phyloP scores from a whole-genome alignment of 108 stramenopile genomes.

The Skeletonema tropicum region DNA sequence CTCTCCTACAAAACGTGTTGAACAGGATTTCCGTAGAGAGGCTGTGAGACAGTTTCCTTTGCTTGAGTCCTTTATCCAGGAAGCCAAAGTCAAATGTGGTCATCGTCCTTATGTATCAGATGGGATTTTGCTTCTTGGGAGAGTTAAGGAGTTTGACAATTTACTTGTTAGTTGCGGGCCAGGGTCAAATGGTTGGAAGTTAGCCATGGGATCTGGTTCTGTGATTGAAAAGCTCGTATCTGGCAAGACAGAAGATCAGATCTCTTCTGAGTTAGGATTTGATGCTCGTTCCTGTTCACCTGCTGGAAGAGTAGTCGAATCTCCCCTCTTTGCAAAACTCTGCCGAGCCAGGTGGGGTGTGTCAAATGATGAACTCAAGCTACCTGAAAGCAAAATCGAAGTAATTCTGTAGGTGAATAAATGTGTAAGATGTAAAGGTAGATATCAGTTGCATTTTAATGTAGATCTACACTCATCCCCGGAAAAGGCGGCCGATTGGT shows the following conservation, averaged over 20 bases:
- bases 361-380: not conserved
- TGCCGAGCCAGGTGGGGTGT: slow-evolving; percentile 34
- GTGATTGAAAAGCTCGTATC: slow-evolving; percentile 28
- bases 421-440: not conserved
- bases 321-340: slow-evolving; percentile 29
- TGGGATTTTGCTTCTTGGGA: slow-evolving; percentile 43
- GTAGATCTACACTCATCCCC: slow-evolving; percentile 16
- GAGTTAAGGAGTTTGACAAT: slow-evolving; percentile 23
- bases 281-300: slow-evolving; percentile 36
- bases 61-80: slow-evolving; percentile 15
- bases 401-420: not conserved
- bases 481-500: slow-evolving; percentile 33
- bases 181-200: slow-evolving; percentile 52
- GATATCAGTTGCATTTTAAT: too few relatives aligned
- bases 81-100: slow-evolving; percentile 31
- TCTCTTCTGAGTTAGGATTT: slow-evolving; percentile 28
- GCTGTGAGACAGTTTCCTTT: slow-evolving; percentile 36
- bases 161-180: slow-evolving; percentile 40
- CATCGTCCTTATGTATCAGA: slow-evolving; percentile 43
- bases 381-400: not conserved
- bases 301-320: slow-evolving; percentile 19
- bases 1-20: slow-evolving; percentile 31
- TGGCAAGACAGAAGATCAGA: slow-evolving; percentile 32
- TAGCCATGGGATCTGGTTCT: slow-evolving; percentile 52
- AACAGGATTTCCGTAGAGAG: slow-evolving; percentile 35